A percentile compares a stretch with the other conserved stretches of the same genome.
Evolutionary conservation across 2,329 filamentous ascomycete species (phyloP).

Genomic region (Diaporthe aspalathi): DNA sequence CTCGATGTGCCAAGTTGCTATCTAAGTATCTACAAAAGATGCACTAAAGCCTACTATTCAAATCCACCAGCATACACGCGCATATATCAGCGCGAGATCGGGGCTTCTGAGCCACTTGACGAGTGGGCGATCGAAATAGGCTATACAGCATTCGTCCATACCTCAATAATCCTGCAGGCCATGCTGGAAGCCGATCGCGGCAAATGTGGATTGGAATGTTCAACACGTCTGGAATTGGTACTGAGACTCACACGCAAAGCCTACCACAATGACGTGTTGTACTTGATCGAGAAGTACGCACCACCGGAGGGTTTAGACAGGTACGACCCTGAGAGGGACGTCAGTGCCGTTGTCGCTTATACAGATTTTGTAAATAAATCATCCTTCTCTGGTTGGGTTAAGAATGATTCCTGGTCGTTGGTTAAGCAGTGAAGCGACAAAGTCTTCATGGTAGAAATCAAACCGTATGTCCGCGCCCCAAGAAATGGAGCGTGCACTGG

Average conservation of each 20-base stretch:
- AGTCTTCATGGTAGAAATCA: no score
- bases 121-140: slow-evolving; percentile 19
- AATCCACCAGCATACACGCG: slow-evolving; percentile 17
- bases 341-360: not conserved
- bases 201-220: not conserved
- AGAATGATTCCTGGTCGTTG: no score
- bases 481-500: no score
- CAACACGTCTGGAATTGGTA: no score
- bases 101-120: slow-evolving; percentile 5
- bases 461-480: no score
- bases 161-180: slow-evolving; percentile 13
- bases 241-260: not conserved
- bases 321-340: slow-evolving; percentile 10
- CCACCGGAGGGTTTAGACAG: slow-evolving; percentile 9
- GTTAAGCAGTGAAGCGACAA: no score
- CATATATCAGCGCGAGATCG: not conserved
- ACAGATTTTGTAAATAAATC: not conserved
- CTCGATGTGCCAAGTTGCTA: not conserved
- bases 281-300: slow-evolving; percentile 20
- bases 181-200: slow-evolving; percentile 14
- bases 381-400: no score
- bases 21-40: not conserved
- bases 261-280: slow-evolving; percentile 28
- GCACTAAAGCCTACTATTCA: slow-evolving; percentile 33
- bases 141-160: slow-evolving; percentile 10